Base-by-base conservation (phyloP, 208 protist species). In the Acanthamoeba royreba region DNA sequence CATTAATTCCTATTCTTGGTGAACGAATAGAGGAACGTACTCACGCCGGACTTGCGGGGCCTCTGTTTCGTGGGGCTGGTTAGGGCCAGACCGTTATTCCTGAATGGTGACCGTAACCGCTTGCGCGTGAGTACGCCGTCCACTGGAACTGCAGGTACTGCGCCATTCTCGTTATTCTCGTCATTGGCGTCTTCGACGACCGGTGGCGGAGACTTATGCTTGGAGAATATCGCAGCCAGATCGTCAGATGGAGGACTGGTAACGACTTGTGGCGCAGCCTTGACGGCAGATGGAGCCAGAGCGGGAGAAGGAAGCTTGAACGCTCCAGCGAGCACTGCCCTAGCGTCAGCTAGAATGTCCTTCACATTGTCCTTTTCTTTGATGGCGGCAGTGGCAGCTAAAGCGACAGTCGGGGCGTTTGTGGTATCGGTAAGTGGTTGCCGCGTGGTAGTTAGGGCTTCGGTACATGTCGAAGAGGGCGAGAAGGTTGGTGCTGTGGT, bases 361-460 rank as follows among this genome's bases (percentile, higher is more conserved):
- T 85, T 45, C 43, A 85, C 74, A 25, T 53, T 85, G n/a, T n/a
- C n/a, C 74, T 53, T 85, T 7, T 85, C 74, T 31, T 85, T 85
- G 22, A 19, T 19, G 28, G 38, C 38, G 43, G 33, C 22, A 2
- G 74, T 35, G 43, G 8, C 2, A n/a, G n/a, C n/a, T n/a, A n/a
- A n/a, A n/a, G n/a, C n/a, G n/a, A n/a, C n/a, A 61, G 53, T 61
- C 15, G 19, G 17, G 13, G 83, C 66, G 53, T 90, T 90, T 5
- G 83, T 90, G 5, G 49, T 11, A 33, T 90, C 47, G 49, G n/a
- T 69, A 15, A 90, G 40, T 38, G 74, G 43, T 17, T 4, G 74
- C 17, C 74, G 74, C 31, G 74, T 13, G 0, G 9, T 28, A 22
- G 15, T 9, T 66, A 19, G 53, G 2, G 3, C 53, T 31, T 22